These are phyloP conservation scores for Verbascum thapsus DNA, from an alignment of 257 asterid genomes.

Conservation along the genomic window DNA sequence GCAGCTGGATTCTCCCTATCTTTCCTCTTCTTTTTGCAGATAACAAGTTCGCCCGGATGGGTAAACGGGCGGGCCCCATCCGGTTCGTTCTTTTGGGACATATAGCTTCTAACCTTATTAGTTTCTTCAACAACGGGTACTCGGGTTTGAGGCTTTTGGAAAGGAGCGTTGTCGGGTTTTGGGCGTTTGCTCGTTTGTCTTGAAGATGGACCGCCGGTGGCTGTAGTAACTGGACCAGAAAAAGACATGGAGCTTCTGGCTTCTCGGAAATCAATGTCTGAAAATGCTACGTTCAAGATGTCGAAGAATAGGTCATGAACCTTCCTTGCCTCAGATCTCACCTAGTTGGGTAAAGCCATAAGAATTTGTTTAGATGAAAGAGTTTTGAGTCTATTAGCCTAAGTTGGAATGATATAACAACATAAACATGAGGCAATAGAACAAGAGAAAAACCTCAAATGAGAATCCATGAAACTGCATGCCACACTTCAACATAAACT, in stretches of 20 bases:
- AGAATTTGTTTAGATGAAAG: conserved; percentile 27
- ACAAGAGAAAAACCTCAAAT: conserved; percentile 63
- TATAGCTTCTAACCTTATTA: conserved; percentile 43
- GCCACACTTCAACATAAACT: conserved; percentile 73
- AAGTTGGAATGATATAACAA: no score
- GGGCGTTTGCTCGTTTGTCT: conserved; percentile 66
- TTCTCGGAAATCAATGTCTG: conserved; percentile 84
- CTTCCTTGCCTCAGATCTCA: conserved; percentile 85
- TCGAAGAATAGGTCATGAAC: conserved; percentile 97
- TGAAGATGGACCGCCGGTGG: conserved; percentile 56
- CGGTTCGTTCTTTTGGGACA: conserved; percentile 63
- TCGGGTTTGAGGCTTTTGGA: conserved; percentile 67
- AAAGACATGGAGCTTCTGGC: conserved; percentile 72
- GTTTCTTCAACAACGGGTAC: conserved; percentile 52
- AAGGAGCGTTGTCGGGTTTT: conserved; percentile 53
- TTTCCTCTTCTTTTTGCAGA: conserved; percentile 93
- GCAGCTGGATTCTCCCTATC: conserved; percentile 70
- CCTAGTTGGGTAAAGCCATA: conserved; percentile 49
- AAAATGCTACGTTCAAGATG: conserved; percentile 74
- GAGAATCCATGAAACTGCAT: conserved; percentile 73
- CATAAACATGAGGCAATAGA: background rate
- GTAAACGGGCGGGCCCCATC: conserved; percentile 61
- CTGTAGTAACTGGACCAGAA: conserved; percentile 43
- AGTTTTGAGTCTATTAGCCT: background rate
- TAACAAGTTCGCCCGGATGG: conserved; percentile 91